These are phyloP conservation scores for Hygrocybe coccinea DNA, from an alignment of 768 basidiomycete genomes.

Conservation along the genomic window DNA sequence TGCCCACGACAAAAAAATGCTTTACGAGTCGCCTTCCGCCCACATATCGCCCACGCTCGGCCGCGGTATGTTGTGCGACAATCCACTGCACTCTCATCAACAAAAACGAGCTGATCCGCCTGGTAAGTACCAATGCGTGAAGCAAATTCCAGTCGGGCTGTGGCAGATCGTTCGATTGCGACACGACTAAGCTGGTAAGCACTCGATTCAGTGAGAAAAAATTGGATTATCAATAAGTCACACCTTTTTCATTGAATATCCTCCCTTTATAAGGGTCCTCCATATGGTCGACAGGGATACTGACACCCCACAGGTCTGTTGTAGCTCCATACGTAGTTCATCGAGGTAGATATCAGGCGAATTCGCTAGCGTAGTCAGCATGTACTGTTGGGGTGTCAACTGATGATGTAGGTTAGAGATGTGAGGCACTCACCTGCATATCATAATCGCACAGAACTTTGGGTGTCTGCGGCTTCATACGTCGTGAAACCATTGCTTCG, in stretches of 20 bases:
- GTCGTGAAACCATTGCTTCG: no score
- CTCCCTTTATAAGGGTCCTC: neutral
- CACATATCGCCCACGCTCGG: neutral
- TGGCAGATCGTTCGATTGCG: neutral
- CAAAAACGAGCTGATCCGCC: neutral
- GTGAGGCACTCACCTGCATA: no score
- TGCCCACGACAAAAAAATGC: slow-evolving; percentile 4
- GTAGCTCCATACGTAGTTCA: no score
- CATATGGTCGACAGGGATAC: slow-evolving; percentile 1
- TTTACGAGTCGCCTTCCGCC: slow-evolving; percentile 11
- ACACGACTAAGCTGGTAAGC: neutral
- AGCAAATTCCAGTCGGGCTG: neutral
- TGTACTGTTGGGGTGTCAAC: no score
- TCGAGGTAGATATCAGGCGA: no score
- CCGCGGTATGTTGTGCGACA: slow-evolving; percentile 15
- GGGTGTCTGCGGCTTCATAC: no score
- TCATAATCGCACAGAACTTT: no score
- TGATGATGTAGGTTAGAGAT: no score
- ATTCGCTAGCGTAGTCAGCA: no score
- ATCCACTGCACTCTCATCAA: neutral
- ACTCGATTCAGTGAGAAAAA: neutral
- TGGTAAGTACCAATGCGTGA: neutral
- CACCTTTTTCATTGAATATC: slow-evolving; percentile 5
- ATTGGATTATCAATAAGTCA: neutral
- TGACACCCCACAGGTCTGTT: neutral